A percentile compares a stretch with the other conserved stretches of the same genome.
Evolutionary conservation across 768 basidiomycete genomes (phyloP).

Genomic region (Guyanaporus albipodus): DNA sequence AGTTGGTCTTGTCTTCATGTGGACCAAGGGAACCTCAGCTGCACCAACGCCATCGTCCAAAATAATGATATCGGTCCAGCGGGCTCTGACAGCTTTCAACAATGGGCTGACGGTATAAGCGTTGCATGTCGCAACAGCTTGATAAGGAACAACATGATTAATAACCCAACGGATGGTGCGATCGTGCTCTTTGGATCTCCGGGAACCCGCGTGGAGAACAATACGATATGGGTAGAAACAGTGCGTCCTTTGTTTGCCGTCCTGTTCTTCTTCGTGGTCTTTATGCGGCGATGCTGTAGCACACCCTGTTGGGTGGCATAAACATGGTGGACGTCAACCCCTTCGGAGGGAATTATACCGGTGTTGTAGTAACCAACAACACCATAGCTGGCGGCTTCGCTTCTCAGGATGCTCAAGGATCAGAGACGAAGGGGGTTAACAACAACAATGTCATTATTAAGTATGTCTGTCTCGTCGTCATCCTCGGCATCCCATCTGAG

Average conservation of each 20-base stretch:
- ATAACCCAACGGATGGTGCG: conserved; percentile 74
- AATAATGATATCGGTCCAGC: conserved; percentile 85
- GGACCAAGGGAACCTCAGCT: conserved; percentile 61
- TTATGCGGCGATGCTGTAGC: conserved; percentile 33
- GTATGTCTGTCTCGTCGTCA: conserved; percentile 36
- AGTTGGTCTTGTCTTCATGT: conserved; percentile 84
- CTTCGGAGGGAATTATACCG: conserved; percentile 61
- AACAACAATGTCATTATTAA: conserved; percentile 63
- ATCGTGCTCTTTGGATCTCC: conserved; percentile 77
- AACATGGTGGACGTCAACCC: conserved; percentile 74
- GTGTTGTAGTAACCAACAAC: conserved; percentile 65
- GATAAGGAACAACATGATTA: conserved; percentile 65
- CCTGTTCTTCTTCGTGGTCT: neutral
- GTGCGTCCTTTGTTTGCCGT: conserved; percentile 36
- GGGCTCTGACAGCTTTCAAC: conserved; percentile 56
- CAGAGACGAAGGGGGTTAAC: conserved; percentile 52
- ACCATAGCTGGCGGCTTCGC: conserved; percentile 67
- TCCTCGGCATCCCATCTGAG: conserved; percentile 5
- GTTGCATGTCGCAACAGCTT: conserved; percentile 60
- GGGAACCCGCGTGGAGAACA: conserved; percentile 69
- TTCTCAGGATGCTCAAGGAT: conserved; percentile 37
- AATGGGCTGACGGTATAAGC: conserved; percentile 85
- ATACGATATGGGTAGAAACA: conserved; percentile 68
- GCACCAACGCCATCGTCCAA: conserved; percentile 61
- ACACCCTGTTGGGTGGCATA: conserved; percentile 70